Evolutionary conservation across 768 basidiomycete genomes (phyloP).

Genomic region (Termitomyces titanicus): DNA sequence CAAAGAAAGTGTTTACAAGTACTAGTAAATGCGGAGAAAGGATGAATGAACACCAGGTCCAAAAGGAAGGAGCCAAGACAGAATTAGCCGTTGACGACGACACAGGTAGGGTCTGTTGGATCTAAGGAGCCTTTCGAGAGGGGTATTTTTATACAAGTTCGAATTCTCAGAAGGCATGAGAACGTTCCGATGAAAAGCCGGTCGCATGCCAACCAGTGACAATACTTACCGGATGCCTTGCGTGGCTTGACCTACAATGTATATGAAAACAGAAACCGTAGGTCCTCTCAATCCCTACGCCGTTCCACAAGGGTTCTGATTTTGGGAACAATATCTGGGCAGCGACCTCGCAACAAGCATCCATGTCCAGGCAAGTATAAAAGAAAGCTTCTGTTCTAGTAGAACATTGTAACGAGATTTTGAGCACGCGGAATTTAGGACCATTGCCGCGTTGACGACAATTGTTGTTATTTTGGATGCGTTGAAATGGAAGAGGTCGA

Average conservation of each 20-base stretch:
- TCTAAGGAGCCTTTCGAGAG: constrained; percentile 5
- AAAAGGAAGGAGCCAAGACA: constrained; percentile 25
- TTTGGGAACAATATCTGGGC: neutral
- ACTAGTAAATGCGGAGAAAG: constrained; percentile 14
- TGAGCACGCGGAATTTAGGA: neutral
- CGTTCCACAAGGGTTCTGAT: neutral
- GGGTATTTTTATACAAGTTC: constrained; percentile 4
- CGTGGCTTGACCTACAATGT: neutral
- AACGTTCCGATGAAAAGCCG: constrained; percentile 10
- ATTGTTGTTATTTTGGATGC: neutral
- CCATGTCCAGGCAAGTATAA: neutral
- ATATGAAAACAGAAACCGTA: no score
- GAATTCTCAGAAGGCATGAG: neutral
- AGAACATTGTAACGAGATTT: neutral
- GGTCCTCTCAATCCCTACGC: neutral
- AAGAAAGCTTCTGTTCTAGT: neutral
- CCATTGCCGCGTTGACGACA: neutral
- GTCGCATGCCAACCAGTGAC: constrained; percentile 8
- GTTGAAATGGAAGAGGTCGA: neutral
- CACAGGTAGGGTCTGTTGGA: constrained; percentile 28
- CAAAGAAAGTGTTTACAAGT: neutral
- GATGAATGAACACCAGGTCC: constrained; percentile 40
- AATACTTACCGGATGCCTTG: neutral
- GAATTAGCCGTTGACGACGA: constrained; percentile 40
- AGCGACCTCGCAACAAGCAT: neutral